phyloP scores from a whole-genome alignment of 352 stramenopile genomes.

The Peronospora destructor region DNA sequence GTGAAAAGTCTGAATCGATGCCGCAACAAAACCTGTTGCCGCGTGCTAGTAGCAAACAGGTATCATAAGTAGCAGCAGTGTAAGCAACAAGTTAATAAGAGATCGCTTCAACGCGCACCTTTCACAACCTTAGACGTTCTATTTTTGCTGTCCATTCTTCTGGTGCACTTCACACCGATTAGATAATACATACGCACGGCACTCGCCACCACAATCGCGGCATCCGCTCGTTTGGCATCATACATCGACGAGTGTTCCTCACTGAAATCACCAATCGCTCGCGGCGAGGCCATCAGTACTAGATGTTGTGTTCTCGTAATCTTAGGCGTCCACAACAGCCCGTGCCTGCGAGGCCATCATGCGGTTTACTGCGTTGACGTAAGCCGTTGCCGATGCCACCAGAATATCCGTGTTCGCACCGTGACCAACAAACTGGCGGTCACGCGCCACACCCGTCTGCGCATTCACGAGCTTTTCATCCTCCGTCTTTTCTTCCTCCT shows the following conservation, averaged over 20 bases:
- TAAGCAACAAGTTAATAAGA: constrained; percentile 15
- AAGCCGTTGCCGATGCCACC: constrained; percentile 80
- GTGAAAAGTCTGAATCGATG: too few relatives aligned
- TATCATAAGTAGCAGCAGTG: background rate
- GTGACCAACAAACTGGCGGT: constrained; percentile 85
- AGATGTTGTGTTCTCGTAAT: constrained; percentile 26
- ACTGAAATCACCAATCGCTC: constrained; percentile 5
- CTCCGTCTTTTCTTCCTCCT: constrained; percentile 41
- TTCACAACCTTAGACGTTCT: constrained; percentile 15
- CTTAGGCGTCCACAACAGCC: constrained; percentile 30
- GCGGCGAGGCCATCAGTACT: constrained; percentile 10
- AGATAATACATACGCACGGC: constrained; percentile 32
- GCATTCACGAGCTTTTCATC: constrained; percentile 76
- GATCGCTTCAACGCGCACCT: constrained; percentile 15
- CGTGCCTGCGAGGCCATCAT: constrained; percentile 68
- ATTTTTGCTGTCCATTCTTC: constrained; percentile 26
- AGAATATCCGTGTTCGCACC: constrained; percentile 88
- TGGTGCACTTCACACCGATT: constrained; percentile 21
- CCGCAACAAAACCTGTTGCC: too few relatives aligned
- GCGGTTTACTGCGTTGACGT: constrained; percentile 85
- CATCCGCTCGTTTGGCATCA: constrained; percentile 5
- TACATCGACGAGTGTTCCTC: constrained; percentile 7
- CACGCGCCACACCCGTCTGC: constrained; percentile 72
- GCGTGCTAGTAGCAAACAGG: constrained; percentile 21
- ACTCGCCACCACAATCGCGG: constrained; percentile 8